Percentiles rank a stretch among this genome's conserved stretches.
Evolutionary conservation across 129 eudicot genomes (phyloP).

Genomic region (Solidago caesia): DNA sequence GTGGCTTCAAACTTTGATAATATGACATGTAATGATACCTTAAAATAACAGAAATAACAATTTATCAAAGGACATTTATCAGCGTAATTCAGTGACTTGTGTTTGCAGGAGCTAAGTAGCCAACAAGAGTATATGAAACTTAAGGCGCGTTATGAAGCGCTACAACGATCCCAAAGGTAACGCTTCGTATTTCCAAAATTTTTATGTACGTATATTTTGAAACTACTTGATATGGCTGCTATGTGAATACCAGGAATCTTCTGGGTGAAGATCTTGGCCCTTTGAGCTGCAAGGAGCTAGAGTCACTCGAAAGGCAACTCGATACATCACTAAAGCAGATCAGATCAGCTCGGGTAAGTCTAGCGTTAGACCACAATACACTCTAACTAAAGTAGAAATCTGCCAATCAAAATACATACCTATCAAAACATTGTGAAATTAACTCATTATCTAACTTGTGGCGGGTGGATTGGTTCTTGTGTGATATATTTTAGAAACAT

Average conservation of each 20-base stretch:
- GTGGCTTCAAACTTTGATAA: background rate
- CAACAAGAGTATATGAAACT: constrained; percentile 96
- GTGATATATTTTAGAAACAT: background rate
- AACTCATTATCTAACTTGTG: too few species aligned
- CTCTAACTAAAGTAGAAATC: too few species aligned
- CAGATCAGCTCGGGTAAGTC: constrained; percentile 70
- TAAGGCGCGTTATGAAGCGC: constrained; percentile 82
- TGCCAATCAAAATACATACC: too few species aligned
- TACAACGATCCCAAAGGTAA: constrained; percentile 82
- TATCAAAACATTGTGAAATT: too few species aligned
- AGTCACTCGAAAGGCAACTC: constrained; percentile 87
- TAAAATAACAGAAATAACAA: too few species aligned
- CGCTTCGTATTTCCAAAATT: too few species aligned
- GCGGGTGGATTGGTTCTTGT: background rate
- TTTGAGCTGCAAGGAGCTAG: constrained; percentile 88
- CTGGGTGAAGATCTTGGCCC: constrained; percentile 99
- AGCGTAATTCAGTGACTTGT: background rate
- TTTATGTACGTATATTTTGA: background rate
- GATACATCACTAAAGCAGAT: constrained; percentile 87
- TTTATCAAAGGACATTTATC: background rate
- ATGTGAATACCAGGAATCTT: constrained; percentile 56
- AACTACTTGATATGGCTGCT: background rate
- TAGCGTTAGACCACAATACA: background rate
- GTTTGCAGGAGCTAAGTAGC: constrained; percentile 70
- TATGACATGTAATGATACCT: too few species aligned